Percentiles rank a stretch among this genome's conserved stretches.
Evolutionary conservation across 148 eudicot species (phyloP).

Genomic region (Fagopyrum esculentum): DNA sequence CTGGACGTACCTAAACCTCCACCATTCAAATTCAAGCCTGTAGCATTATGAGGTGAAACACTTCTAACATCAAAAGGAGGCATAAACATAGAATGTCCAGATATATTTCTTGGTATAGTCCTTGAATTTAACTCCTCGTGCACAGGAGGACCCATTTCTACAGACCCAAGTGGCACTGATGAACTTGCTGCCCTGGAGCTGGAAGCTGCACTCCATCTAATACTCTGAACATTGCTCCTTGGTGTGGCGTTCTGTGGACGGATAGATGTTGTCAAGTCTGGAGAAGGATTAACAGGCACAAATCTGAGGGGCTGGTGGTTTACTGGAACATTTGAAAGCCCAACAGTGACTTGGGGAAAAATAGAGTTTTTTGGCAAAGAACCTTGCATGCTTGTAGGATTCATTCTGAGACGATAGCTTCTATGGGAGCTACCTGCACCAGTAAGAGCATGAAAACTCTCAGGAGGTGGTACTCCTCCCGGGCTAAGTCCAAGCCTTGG

Average conservation of each 20-base stretch:
- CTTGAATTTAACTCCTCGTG: conserved; percentile 37
- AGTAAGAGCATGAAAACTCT: conserved; percentile 24
- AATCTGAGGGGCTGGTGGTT: conserved; percentile 42
- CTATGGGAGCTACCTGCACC: conserved; percentile 43
- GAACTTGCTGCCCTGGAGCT: conserved; percentile 38
- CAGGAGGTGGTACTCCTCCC: conserved; percentile 32
- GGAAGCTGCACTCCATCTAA: conserved; percentile 50
- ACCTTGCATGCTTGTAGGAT: conserved; percentile 37
- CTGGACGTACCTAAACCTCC: conserved; percentile 29
- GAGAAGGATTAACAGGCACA: conserved; percentile 35
- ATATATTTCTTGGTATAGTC: conserved; percentile 37
- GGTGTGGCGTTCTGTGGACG: conserved; percentile 25
- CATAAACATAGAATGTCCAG: conserved; percentile 52
- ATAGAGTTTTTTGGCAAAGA: conserved; percentile 25
- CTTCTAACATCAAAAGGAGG: conserved; percentile 44
- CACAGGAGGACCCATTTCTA: conserved; percentile 23
- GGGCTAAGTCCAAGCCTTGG: conserved; percentile 51
- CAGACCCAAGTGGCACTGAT: conserved; percentile 27
- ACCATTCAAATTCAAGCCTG: conserved; percentile 40
- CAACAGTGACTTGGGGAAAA: conserved; percentile 20
- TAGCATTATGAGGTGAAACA: conserved; percentile 29
- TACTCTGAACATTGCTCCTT: conserved; percentile 38
- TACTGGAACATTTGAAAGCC: conserved; percentile 23
- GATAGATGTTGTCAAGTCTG: conserved; percentile 33
- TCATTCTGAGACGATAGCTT: conserved; percentile 46